These are phyloP conservation scores for Chenopodium album DNA, from an alignment of 148 eudicot genomes.

Conservation along the genomic window DNA sequence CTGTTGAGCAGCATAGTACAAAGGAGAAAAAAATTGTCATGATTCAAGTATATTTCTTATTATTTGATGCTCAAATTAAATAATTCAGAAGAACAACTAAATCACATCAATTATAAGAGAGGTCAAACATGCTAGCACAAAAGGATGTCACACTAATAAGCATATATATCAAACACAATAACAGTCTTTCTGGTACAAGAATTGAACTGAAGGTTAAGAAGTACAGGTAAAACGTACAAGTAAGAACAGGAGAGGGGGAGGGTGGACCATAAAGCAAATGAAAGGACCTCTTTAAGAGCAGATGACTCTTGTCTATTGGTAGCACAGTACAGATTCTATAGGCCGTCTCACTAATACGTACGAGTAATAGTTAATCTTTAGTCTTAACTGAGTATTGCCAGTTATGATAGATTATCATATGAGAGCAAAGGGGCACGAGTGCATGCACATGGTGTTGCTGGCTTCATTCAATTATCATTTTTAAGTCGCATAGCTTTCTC, in stretches of 20 bases:
- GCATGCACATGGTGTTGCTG: background rate
- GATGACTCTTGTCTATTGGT: background rate
- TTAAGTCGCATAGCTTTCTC: background rate
- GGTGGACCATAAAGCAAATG: no score
- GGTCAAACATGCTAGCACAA: background rate
- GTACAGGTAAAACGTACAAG: background rate
- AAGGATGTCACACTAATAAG: background rate
- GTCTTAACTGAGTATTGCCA: no score
- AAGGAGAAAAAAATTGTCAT: background rate
- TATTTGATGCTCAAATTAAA: background rate
- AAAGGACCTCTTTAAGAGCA: background rate
- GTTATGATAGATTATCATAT: no score
- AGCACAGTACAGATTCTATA: background rate
- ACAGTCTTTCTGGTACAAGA: background rate
- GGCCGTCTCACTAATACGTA: background rate
- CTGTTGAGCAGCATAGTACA: slow-evolving; percentile 34
- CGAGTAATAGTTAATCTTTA: no score
- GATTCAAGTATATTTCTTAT: background rate
- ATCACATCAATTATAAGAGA: background rate
- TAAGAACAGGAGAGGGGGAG: background rate
- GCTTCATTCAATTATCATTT: background rate
- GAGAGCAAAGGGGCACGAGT: no score
- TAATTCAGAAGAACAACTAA: background rate
- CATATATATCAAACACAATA: background rate
- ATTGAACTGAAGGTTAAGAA: background rate